Conservation (phyloP, 805 yeast genomes). For the Candida manassasensis region DNA sequence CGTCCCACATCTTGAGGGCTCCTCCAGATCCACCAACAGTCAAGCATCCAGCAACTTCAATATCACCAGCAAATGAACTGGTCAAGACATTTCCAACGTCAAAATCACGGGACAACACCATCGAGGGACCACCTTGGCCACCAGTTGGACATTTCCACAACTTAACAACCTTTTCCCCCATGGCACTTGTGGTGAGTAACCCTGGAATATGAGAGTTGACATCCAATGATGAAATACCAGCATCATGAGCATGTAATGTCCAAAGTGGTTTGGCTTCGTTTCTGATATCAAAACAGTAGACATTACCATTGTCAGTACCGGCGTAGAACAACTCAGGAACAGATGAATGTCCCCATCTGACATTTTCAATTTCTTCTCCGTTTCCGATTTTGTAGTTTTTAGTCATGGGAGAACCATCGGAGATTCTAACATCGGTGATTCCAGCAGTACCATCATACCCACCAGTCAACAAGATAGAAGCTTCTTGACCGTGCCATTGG, state of each 20-base stretch:
- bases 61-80: constrained; percentile 78
- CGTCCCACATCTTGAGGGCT: constrained; percentile 89
- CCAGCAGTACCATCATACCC: constrained; percentile 87
- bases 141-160: constrained; percentile 69
- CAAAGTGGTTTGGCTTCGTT: constrained; percentile 67
- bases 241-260: constrained; percentile 96
- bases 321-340: constrained; percentile 58
- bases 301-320: constrained; percentile 88
- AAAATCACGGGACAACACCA: constrained; percentile 87
- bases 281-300: constrained; percentile 86
- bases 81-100: constrained; percentile 91
- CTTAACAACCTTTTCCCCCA: constrained; percentile 83
- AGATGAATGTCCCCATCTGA: constrained; percentile 60
- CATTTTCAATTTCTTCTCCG: constrained; percentile 82
- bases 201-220: constrained; percentile 66
- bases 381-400: constrained; percentile 57
- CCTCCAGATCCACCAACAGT: constrained; percentile 84
- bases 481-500: constrained; percentile 73
- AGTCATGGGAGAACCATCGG: constrained; percentile 54
- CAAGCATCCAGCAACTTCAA: constrained; percentile 78
- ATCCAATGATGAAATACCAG: constrained; percentile 82
- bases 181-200: constrained; percentile 78
- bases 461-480: constrained; percentile 75
- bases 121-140: constrained; percentile 54
- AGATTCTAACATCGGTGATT: constrained; percentile 78